Conservation (phyloP, 768 basidiomycete species). For the Tulasnella calospora region DNA sequence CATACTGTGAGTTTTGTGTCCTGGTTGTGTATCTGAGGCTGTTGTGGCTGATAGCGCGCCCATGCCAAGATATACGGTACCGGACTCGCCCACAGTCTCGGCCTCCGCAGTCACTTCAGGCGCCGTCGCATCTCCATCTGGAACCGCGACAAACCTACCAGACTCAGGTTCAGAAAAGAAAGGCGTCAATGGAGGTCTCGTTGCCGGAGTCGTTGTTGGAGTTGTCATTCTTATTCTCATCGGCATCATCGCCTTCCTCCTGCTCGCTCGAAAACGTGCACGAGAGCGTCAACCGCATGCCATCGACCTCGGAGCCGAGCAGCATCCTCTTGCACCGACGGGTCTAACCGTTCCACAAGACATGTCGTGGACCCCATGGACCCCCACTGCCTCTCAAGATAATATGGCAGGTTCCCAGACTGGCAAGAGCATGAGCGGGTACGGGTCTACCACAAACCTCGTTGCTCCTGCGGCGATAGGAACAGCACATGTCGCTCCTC, state of each 20-base stretch:
- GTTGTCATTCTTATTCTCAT: background rate
- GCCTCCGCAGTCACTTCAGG: background rate
- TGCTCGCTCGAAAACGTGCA: background rate
- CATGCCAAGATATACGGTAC: background rate
- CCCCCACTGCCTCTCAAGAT: background rate
- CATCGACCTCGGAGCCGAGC: background rate
- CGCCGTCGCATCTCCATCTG: background rate
- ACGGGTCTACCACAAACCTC: background rate
- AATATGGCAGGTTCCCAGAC: background rate
- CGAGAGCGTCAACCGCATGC: background rate
- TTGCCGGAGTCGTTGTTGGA: constrained; percentile 6
- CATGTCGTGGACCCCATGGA: background rate
- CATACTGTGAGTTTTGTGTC: constrained; percentile 5
- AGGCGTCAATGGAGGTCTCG: constrained; percentile 8
- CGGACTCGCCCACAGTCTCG: background rate
- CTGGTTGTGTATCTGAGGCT: too few species aligned
- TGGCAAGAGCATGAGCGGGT: background rate
- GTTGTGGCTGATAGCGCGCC: background rate
- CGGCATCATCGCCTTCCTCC: background rate
- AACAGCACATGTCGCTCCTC: background rate
- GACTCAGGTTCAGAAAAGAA: background rate
- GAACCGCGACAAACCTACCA: background rate
- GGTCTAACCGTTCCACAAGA: background rate
- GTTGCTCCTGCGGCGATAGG: background rate
- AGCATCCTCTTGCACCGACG: background rate